Evolutionary conservation across 73 alveolate genomes (phyloP), one percentile per base, ranked within the genome.

Genomic region (Stentor coeruleus): DNA sequence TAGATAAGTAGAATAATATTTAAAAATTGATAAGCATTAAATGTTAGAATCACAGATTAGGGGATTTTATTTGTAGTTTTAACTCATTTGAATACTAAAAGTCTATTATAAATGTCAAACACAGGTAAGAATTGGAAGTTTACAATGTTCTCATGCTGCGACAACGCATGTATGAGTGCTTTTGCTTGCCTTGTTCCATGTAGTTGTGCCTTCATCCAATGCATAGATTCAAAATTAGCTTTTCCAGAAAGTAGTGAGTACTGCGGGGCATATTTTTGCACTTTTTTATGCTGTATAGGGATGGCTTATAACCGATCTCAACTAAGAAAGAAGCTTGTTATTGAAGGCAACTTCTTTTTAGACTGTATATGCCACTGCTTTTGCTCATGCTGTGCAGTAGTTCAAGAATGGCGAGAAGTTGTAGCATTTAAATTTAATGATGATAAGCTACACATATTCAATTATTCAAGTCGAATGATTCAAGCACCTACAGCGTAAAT

Each of bases 361-460:
- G 83, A 75, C 38, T 75, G 41, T 14, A 20, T 31, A 20, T 75
- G 83, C 83, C 58, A 15, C 6, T 75, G 35, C 26, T 75, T 75
- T 38, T 75, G 83, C 58, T 3, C 59, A n/a, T 75, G 83, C 2
- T 75, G 83, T 75, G 77, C 83, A 20, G 26, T 75, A 75, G 38
- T 20, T 1, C 83, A 75, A 75, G 83, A 75, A 38, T 75, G 72
- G 59, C 33, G 83, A 38, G 83, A 75, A 75, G 58, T 35, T 33
- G 39, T 39, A 66, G 26, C 26, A 20, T 75, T 39, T 75, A 40
- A 75, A 75, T 39, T n/a, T 38, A 39, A 75, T 26, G 83, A 40
- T 75, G 59, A 75, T 1, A 66, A 37, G 33, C n/a, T 20, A 31
- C 14, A 20, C 11, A 66, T 66, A 26, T 66, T 66, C 79, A 66